Conservation (phyloP, 2,329 filamentous ascomycete species). For the Aspergillus latus region DNA sequence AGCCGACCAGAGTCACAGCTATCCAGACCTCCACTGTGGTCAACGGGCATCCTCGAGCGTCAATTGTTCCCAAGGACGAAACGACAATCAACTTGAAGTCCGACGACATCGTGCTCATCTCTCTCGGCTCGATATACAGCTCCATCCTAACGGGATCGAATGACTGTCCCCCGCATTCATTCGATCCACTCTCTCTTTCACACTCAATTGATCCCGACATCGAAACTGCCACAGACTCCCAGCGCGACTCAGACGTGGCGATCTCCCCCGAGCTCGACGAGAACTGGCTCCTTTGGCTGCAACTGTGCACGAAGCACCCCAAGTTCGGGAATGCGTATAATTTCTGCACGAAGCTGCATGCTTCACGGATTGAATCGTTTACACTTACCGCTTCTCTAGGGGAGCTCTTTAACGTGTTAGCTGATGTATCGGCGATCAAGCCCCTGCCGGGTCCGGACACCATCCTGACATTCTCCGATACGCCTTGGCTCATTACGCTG, state of each 20-base stretch:
- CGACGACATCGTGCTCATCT: slow-evolving; percentile 44
- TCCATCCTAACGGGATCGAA: slow-evolving; percentile 38
- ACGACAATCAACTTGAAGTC: slow-evolving; percentile 24
- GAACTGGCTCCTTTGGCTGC: slow-evolving; percentile 45
- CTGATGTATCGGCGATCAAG: slow-evolving; percentile 24
- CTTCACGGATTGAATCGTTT: slow-evolving; percentile 44
- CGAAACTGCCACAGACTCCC: background rate
- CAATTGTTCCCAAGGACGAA: slow-evolving; percentile 1
- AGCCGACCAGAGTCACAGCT: background rate
- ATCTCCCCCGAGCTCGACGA: slow-evolving; percentile 35
- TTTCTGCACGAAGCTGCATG: slow-evolving; percentile 39
- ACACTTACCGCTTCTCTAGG: slow-evolving; percentile 41
- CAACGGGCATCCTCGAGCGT: background rate
- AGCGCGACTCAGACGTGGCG: background rate
- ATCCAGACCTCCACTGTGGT: background rate
- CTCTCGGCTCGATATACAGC: slow-evolving; percentile 43
- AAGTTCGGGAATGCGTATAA: slow-evolving; percentile 43
- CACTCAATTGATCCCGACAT: slow-evolving; percentile 19
- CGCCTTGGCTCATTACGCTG: slow-evolving; percentile 44
- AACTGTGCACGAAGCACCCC: slow-evolving; percentile 36
- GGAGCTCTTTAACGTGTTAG: slow-evolving; percentile 31
- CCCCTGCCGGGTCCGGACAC: slow-evolving; percentile 36
- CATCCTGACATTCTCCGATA: slow-evolving; percentile 42
- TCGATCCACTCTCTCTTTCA: slow-evolving; percentile 23
- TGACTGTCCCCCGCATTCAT: slow-evolving; percentile 21